These are phyloP conservation scores for Paraglomus brasilianum DNA, from an alignment of 192 early-diverging fungal genomes.

Conservation along the genomic window DNA sequence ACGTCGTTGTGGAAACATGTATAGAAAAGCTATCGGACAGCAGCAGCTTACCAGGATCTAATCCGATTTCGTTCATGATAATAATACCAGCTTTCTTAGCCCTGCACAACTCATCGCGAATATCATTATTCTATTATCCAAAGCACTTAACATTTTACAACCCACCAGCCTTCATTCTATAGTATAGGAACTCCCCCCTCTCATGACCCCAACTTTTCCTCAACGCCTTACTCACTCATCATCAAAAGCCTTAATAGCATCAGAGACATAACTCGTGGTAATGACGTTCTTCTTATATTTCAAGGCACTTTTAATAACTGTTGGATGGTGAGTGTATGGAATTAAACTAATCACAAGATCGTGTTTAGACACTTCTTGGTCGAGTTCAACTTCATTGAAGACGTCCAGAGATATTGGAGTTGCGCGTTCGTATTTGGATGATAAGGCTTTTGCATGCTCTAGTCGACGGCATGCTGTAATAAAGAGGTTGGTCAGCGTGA, in stretches of 20 bases:
- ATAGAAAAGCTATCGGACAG: no score
- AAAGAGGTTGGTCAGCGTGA: background rate
- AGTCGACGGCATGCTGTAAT: constrained; percentile 71
- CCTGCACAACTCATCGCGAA: constrained; percentile 43
- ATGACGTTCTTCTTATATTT: constrained; percentile 91
- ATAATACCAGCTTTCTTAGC: constrained; percentile 85
- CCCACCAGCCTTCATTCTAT: background rate
- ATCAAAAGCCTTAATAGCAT: constrained; percentile 89
- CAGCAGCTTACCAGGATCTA: constrained; percentile 83
- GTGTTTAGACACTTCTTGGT: constrained; percentile 72
- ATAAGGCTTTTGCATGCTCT: constrained; percentile 71
- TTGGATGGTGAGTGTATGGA: constrained; percentile 88
- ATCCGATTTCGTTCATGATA: constrained; percentile 97
- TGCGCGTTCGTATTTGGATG: constrained; percentile 57
- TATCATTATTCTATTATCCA: background rate
- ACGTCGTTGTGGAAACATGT: no score
- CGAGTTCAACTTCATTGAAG: constrained; percentile 69
- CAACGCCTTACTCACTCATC: constrained; percentile 57
- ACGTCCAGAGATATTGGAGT: constrained; percentile 79
- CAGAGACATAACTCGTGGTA: constrained; percentile 96
- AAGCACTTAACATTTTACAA: background rate
- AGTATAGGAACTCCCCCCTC: background rate
- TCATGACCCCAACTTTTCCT: background rate
- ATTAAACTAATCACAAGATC: constrained; percentile 91
- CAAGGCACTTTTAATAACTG: constrained; percentile 89